phyloP scores from a whole-genome alignment of 805 yeast species.

The Pichia exigua region DNA sequence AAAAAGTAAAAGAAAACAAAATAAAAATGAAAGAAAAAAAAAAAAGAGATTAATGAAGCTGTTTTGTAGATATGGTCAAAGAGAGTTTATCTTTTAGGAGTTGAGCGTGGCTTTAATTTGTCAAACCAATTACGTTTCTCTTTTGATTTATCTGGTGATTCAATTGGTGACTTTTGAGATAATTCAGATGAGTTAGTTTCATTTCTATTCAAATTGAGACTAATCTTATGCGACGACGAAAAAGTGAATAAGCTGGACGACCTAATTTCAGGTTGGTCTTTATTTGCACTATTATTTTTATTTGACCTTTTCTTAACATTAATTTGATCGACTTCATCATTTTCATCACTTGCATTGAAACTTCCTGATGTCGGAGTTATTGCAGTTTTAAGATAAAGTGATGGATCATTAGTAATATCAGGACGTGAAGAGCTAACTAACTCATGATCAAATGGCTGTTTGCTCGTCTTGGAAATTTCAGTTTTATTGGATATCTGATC shows the following conservation, averaged over 20 bases:
- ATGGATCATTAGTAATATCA: conserved; percentile 1
- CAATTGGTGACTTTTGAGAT: neutral
- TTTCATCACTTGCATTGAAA: conserved; percentile 9
- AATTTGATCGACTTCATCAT: conserved; percentile 1
- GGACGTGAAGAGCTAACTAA: neutral
- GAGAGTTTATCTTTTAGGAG: conserved; percentile 10
- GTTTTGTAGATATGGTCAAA: neutral
- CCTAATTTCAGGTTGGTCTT: neutral
- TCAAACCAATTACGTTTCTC: conserved; percentile 36
- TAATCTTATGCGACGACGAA: neutral
- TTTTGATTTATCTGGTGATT: neutral
- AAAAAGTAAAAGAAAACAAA: neutral
- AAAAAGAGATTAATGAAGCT: neutral
- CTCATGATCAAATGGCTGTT: neutral
- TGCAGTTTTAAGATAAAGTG: conserved; percentile 4
- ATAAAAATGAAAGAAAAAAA: neutral
- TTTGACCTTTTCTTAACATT: neutral
- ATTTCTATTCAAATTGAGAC: neutral
- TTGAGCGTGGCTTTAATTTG: conserved; percentile 30
- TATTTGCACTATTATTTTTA: neutral
- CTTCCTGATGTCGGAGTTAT: neutral
- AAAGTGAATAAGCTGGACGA: neutral
- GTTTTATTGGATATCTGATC: conserved; percentile 12
- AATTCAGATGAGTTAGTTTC: neutral
- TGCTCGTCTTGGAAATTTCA: conserved; percentile 9